These are phyloP conservation scores for Bondarzewia mesenterica DNA, from an alignment of 1,284 basidiomycete species.

Conservation along the genomic window DNA sequence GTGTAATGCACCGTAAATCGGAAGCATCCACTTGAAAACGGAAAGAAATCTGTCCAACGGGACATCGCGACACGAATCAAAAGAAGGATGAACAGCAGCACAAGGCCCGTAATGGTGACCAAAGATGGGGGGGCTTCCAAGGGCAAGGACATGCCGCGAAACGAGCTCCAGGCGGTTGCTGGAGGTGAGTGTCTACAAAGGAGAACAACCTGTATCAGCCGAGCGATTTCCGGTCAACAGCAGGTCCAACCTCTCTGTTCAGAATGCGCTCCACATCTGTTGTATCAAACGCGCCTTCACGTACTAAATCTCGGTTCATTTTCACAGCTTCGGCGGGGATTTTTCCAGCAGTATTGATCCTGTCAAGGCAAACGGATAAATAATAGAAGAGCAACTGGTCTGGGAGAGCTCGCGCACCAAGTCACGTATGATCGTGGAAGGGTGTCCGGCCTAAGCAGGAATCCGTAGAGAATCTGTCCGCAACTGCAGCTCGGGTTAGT, in stretches of 20 bases:
- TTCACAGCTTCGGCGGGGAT: constrained; percentile 52
- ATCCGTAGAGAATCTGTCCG: constrained; percentile 86
- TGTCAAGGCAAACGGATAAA: constrained; percentile 13
- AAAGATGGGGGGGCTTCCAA: constrained; percentile 28
- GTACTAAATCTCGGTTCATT: constrained; percentile 57
- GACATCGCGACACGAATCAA: constrained; percentile 61
- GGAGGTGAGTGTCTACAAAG: constrained; percentile 31
- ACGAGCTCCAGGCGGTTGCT: constrained; percentile 31
- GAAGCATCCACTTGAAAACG: constrained; percentile 83
- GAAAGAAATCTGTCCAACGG: constrained; percentile 71
- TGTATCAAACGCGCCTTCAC: constrained; percentile 48
- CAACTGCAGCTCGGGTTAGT: too few relatives aligned
- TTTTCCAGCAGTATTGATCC: constrained; percentile 58
- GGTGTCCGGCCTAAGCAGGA: constrained; percentile 77
- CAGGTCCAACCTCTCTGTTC: constrained; percentile 33
- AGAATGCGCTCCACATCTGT: constrained; percentile 49
- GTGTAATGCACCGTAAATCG: constrained; percentile 85
- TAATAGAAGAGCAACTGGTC: background rate
- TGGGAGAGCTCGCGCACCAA: constrained; percentile 66
- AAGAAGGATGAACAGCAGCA: constrained; percentile 74
- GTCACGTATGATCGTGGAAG: constrained; percentile 68
- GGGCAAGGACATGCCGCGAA: constrained; percentile 25
- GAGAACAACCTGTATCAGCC: too few relatives aligned
- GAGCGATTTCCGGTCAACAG: constrained; percentile 2
- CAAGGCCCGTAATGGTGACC: constrained; percentile 55